Evolutionary conservation across 495 filamentous ascomycete genomes (phyloP), one percentile per base, ranked within the genome.

Genomic region (Aspergillus haitiensis): DNA sequence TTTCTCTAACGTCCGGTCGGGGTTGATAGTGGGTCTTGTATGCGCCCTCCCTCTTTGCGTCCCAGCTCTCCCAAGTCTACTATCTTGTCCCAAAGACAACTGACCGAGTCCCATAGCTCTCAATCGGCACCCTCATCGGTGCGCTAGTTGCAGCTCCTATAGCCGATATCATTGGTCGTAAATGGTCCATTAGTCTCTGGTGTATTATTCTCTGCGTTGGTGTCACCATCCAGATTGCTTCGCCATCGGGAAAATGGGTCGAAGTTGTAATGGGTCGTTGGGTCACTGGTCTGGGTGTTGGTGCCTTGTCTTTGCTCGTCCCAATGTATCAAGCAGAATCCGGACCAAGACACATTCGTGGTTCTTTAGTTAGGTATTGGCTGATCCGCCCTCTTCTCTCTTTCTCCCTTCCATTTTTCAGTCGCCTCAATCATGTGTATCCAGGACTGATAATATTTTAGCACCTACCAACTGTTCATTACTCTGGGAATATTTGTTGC

Each of bases 401-500:
- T 21, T 7, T 9, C n/a, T 7, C 6, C 6, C 27, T 7, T 18
- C 0, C 7, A 47, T 9, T 8, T 8, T 5, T 21, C 15, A 16
- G 27, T 7, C 6, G 5, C 6, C 16, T 7, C n/a, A 7, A 7
- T 7, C 5, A 50, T 33, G 4, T 33, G 7, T 7, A 16, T 16
- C 47, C 18, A 13, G 1, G 37, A 7, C 63, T 55, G 53, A 59
- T 55, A 34, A 9, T 18, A 35, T 31, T 7, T 11, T 27, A 72
- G 73, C 61, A 74, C 73, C 67, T 94, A 96, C 73, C 91, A 94
- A 72, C 79, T 94, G 1, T 92, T 94, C 75, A 89, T 95, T 72
- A 93, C 91, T 0, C 74, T 92, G 44, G 91, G 91, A 37, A 94
- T 93, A 67, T 90, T 91, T 71, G 78, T 85, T 7, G 87, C 89